Conservation (phyloP, 371 early-diverging fungal species). For the Dipsacomyces acuminosporus region DNA sequence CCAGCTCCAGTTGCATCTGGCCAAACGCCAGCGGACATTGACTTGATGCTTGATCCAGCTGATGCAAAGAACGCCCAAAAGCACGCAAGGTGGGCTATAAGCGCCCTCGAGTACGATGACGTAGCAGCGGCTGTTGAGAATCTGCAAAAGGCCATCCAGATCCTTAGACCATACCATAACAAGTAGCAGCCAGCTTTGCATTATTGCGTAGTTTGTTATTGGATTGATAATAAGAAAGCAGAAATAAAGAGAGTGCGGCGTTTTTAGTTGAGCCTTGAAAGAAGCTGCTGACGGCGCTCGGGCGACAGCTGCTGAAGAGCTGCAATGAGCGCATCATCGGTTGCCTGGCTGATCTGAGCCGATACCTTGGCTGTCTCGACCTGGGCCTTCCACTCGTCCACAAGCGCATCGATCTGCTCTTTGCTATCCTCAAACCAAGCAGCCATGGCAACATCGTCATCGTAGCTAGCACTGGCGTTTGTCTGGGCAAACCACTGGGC, state of each 20-base stretch:
- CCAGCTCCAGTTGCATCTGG: no score
- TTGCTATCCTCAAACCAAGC: conserved; percentile 62
- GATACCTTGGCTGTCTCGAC: conserved; percentile 48
- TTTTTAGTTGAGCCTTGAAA: conserved; percentile 15
- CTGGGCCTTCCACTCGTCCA: conserved; percentile 44
- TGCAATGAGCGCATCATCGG: conserved; percentile 49
- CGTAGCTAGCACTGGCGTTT: conserved; percentile 33
- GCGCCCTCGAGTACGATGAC: conserved; percentile 93
- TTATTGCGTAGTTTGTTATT: neutral
- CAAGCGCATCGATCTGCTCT: conserved; percentile 48
- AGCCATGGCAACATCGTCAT: conserved; percentile 54
- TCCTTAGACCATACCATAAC: conserved; percentile 35
- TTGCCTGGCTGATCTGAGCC: conserved; percentile 30
- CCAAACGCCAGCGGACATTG: conserved; percentile 5
- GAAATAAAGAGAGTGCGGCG: neutral
- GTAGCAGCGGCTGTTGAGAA: conserved; percentile 77
- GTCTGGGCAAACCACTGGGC: conserved; percentile 58
- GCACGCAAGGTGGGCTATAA: conserved; percentile 85
- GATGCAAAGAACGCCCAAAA: conserved; percentile 76
- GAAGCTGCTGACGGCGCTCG: conserved; percentile 41
- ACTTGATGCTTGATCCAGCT: conserved; percentile 52
- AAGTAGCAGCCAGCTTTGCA: no score
- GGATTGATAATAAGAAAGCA: neutral
- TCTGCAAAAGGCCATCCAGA: conserved; percentile 66
- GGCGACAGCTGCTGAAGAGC: conserved; percentile 31